Percentiles rank a stretch among this genome's conserved stretches.
These are phyloP conservation scores for Pseudotsuga menziesii DNA, from an alignment of 75 land plant genomes.

Conservation along the genomic window DNA sequence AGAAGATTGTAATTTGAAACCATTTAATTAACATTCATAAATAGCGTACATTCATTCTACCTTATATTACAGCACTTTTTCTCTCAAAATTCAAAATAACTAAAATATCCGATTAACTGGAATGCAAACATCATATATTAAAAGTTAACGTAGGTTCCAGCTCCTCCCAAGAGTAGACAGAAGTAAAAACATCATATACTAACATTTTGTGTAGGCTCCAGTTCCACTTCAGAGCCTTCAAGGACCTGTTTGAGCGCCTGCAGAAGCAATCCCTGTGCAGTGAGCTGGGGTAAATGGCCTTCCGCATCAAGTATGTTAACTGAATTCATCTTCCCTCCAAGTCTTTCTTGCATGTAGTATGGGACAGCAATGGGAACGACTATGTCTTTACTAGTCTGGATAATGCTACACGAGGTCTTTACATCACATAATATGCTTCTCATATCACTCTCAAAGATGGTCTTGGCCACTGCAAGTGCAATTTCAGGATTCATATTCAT, in stretches of 20 bases:
- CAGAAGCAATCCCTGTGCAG: constrained; percentile 12
- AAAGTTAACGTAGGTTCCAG: too few species aligned
- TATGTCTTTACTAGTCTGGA: constrained; percentile 16
- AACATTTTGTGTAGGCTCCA: constrained; percentile 1
- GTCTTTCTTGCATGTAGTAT: constrained; percentile 9
- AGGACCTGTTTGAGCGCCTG: constrained; percentile 7
- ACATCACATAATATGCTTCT: constrained; percentile 12
- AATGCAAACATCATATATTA: too few species aligned
- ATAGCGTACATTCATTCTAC: too few species aligned
- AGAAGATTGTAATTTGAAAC: too few species aligned
- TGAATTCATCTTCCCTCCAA: constrained; percentile 3
- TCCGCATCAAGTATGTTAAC: constrained; percentile 14
- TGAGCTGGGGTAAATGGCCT: constrained; percentile 32
- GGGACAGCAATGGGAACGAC: constrained; percentile 17
- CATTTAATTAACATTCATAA: too few species aligned
- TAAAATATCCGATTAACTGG: too few species aligned
- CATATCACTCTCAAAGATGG: constrained; percentile 19
- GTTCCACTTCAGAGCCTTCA: not conserved
- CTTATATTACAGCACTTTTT: too few species aligned
- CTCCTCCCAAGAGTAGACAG: too few species aligned
- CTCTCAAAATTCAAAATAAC: too few species aligned
- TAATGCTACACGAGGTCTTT: constrained; percentile 10
- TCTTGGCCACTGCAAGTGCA: constrained; percentile 11
- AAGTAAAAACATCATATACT: not conserved
- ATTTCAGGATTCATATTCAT: constrained; percentile 15